Conservation (phyloP, 768 basidiomycete species). For the Postia placenta region DNA sequence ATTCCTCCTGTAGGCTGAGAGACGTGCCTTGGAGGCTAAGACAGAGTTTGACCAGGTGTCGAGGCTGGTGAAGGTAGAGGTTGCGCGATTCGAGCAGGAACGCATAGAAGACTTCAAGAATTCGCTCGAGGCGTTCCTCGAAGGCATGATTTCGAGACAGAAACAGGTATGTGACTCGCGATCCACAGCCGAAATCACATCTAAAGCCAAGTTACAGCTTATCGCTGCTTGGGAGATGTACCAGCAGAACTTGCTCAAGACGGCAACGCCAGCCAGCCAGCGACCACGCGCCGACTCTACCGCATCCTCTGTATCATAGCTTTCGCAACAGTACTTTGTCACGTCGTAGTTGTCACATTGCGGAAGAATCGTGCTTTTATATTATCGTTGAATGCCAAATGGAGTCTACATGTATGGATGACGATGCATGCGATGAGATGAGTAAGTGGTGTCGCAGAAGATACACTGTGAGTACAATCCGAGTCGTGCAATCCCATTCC, state of each 20-base stretch:
- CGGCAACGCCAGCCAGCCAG: conserved; percentile 19
- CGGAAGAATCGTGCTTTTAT: conserved; percentile 1
- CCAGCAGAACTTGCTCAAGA: conserved; percentile 64
- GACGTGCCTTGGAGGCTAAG: conserved; percentile 74
- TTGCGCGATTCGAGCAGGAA: conserved; percentile 88
- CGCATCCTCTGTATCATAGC: conserved; percentile 5
- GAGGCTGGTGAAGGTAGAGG: conserved; percentile 83
- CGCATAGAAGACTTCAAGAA: conserved; percentile 90
- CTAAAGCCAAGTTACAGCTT: conserved; percentile 35
- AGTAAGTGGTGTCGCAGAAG: not conserved
- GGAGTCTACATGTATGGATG: conserved; percentile 4
- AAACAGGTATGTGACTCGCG: conserved; percentile 31
- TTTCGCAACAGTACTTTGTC: not conserved
- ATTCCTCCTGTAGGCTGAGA: conserved; percentile 60
- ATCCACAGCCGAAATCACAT: not conserved
- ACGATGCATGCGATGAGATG: conserved; percentile 3
- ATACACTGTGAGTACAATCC: not conserved
- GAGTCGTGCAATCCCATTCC: not conserved
- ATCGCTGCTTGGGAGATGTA: conserved; percentile 79
- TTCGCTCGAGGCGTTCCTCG: conserved; percentile 74
- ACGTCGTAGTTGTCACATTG: not conserved
- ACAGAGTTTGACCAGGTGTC: conserved; percentile 88
- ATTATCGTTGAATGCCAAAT: conserved; percentile 3
- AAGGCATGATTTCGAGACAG: conserved; percentile 82
- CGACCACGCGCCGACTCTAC: conserved; percentile 8